phyloP scores from a whole-genome alignment of 106 monocot species.

The Agapanthus africanus region DNA sequence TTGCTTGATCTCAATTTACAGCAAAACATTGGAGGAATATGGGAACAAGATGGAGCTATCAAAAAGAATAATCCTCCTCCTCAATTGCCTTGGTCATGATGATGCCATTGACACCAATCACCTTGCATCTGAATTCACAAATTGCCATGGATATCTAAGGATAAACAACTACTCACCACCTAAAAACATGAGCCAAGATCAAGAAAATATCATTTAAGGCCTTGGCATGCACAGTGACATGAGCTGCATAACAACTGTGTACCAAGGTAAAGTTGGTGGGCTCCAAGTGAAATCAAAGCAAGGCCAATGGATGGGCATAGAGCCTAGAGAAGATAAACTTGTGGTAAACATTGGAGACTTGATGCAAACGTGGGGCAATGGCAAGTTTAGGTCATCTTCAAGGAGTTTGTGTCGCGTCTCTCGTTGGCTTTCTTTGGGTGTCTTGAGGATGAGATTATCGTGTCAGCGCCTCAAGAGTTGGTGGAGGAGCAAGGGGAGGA shows the following conservation, averaged over 20 bases:
- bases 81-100: slow-evolving; percentile 28
- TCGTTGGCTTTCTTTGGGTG: slow-evolving; percentile 46
- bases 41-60: slow-evolving; percentile 35
- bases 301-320: slow-evolving; percentile 33
- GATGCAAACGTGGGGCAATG: slow-evolving; percentile 51
- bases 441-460: slow-evolving; percentile 41
- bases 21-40: slow-evolving; percentile 25
- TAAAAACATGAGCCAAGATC: background rate
- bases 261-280: slow-evolving; percentile 40
- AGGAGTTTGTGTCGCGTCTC: slow-evolving; percentile 14
- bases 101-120: slow-evolving; percentile 21
- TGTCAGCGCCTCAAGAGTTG: slow-evolving; percentile 28
- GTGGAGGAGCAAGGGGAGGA: slow-evolving; percentile 4
- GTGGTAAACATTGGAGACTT: slow-evolving; percentile 44
- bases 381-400: slow-evolving; percentile 26
- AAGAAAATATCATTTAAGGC: slow-evolving; percentile 25
- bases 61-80: slow-evolving; percentile 17
- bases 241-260: slow-evolving; percentile 46
- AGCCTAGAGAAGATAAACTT: slow-evolving; percentile 16
- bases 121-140: slow-evolving; percentile 25
- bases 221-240: slow-evolving; percentile 58
- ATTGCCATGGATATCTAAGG: slow-evolving; percentile 41
- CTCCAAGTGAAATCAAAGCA: slow-evolving; percentile 31
- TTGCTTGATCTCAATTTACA: slow-evolving; percentile 1
- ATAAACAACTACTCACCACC: slow-evolving; percentile 33